These are phyloP conservation scores for Umbelopsis sp. DNA, from an alignment of 192 early-diverging fungal species.

Conservation along the genomic window DNA sequence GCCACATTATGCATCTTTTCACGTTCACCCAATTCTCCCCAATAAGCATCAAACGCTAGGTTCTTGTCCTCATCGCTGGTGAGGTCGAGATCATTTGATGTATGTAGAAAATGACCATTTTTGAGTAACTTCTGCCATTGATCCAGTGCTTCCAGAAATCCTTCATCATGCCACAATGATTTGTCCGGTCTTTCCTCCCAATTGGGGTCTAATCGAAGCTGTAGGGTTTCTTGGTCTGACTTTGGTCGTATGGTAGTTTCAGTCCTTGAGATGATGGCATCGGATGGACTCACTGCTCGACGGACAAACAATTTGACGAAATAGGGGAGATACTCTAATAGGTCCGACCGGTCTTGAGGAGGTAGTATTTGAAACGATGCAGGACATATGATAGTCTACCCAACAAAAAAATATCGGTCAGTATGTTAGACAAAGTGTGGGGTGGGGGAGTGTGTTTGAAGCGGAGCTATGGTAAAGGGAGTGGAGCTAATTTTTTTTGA, in stretches of 20 bases:
- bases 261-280: not conserved
- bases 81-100: not conserved
- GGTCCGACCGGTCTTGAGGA: not conserved
- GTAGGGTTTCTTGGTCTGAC: constrained; percentile 11
- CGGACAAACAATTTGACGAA: constrained; percentile 9
- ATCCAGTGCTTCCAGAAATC: not conserved
- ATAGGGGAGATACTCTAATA: constrained; percentile 9
- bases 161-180: not conserved
- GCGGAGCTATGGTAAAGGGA: constrained; percentile 7
- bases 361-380: not conserved
- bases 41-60: constrained; percentile 29
- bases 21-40: constrained; percentile 31
- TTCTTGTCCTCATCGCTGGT: not conserved
- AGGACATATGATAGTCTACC: constrained; percentile 12
- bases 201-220: constrained; percentile 2
- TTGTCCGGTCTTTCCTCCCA: constrained; percentile 12
- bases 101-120: not conserved
- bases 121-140: constrained; percentile 3
- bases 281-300: constrained; percentile 6
- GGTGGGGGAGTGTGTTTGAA: not conserved
- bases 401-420: not conserved
- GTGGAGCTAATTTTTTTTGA: constrained; percentile 1
- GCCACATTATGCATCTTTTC: constrained; percentile 38
- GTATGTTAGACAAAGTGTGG: not conserved
- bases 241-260: constrained; percentile 6